Evolutionary conservation across 1,139 yeast species (phyloP).

Genomic region (Pichia inconspicua): DNA sequence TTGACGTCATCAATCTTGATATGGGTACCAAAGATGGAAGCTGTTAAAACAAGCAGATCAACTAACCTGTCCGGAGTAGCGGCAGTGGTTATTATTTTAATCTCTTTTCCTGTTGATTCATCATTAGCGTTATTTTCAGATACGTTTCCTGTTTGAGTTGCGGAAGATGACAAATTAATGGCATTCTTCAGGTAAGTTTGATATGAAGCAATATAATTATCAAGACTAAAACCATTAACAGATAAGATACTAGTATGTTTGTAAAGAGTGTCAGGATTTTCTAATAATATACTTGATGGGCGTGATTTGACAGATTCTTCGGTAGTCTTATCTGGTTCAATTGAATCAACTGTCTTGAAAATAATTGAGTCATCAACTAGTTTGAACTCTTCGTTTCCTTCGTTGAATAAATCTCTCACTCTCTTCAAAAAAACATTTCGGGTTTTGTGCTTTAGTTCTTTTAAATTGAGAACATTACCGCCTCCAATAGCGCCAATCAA

Average conservation of each 20-base stretch:
- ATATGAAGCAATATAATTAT: constrained; percentile 23
- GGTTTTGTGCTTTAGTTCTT: constrained; percentile 25
- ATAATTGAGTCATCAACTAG: constrained; percentile 43
- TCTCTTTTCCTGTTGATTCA: neutral
- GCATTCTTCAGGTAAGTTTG: constrained; percentile 20
- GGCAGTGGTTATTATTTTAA: constrained; percentile 33
- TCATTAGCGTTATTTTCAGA: constrained; percentile 22
- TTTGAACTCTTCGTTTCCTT: constrained; percentile 46
- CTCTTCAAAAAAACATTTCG: constrained; percentile 42
- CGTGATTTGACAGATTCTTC: constrained; percentile 17
- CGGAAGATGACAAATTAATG: neutral
- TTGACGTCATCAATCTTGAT: constrained; percentile 38
- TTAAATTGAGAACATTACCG: constrained; percentile 12
- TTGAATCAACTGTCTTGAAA: constrained; percentile 36
- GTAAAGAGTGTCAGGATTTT: constrained; percentile 17
- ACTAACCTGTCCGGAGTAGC: constrained; percentile 54
- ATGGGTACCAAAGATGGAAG: constrained; percentile 46
- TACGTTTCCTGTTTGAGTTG: neutral
- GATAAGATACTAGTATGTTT: constrained; percentile 29
- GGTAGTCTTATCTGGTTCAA: constrained; percentile 12
- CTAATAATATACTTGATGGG: constrained; percentile 28
- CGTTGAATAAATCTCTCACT: constrained; percentile 53
- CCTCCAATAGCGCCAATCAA: constrained; percentile 44
- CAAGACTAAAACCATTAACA: constrained; percentile 25
- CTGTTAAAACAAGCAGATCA: constrained; percentile 56